Base-by-base conservation (phyloP, 495 filamentous ascomycete species). In the Xylaria grammica region DNA sequence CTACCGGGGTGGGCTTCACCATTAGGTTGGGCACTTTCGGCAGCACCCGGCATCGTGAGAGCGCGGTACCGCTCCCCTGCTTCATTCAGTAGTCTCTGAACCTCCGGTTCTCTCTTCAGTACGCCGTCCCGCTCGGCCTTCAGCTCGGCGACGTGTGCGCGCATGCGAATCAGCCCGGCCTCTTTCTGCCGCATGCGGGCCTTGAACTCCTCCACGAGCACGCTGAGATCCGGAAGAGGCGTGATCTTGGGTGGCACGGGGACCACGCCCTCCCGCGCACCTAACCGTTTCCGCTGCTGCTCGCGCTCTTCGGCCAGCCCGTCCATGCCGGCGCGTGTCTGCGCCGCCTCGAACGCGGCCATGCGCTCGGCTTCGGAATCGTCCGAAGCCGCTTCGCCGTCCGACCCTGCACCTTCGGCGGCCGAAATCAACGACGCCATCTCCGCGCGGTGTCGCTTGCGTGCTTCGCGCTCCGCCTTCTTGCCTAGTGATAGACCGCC, bases 351-450 rank as follows among this genome's bases (percentile, higher is more conserved):
- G 77, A 94, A 99, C 20, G 92, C 95, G 9, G 89, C 90, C 49
- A 83, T 86, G 45, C 94, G 83, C 74, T 93, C 92, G 1, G 89
- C 81, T 65, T 96, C 92, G 3, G 89, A 92, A 66, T 92, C 91
- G 68, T 94, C 90, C 7, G 81, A 85, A 13, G 80, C 85, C 22
- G 57, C 82, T 72, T 65, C 56, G 54, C 60, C 69, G n/a, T 86
- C 87, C 1, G 82, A 84, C 1, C 76, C 76, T 3, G 66, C 73
- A 5, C 77, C 82, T 69, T 97, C 92, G 3, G 94, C 94, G 38
- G 91, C 89, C 11, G 89, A 79, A 64, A 99, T 99, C 56, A 95
- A 78, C 4, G 92, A 90, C 8, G 88, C 88, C 84, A 98, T 97
- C 48, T 91, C 86, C 54, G 87, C 84, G 30, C 90, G 84, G 7